Conservation (phyloP, 139 green algal genomes). For the Micromonas pusilla region DNA sequence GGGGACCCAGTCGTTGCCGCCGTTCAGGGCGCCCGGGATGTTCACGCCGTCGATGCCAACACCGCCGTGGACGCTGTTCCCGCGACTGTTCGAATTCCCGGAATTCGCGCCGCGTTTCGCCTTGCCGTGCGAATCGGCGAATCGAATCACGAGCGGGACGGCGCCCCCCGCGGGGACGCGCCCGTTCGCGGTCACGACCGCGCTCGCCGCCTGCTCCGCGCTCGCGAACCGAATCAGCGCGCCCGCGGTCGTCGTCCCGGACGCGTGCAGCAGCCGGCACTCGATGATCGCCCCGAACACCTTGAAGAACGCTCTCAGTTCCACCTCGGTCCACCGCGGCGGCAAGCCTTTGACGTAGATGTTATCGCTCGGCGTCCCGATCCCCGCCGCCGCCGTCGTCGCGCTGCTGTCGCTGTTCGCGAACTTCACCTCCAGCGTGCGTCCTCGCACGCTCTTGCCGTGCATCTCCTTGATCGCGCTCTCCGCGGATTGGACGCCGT, state of each 20-base stretch:
- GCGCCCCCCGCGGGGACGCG: neutral
- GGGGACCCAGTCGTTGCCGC: neutral
- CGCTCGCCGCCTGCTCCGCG: neutral
- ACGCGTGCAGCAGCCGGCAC: conserved; percentile 13
- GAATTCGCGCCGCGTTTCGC: neutral
- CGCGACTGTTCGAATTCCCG: neutral
- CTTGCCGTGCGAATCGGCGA: conserved; percentile 4
- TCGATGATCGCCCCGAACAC: conserved; percentile 13
- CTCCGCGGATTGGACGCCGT: neutral
- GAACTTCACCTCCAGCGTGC: conserved; percentile 25
- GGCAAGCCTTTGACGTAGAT: conserved; percentile 26
- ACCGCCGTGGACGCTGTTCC: neutral
- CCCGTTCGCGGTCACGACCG: neutral
- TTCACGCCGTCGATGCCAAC: neutral
- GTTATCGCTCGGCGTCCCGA: neutral
- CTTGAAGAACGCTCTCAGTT: neutral
- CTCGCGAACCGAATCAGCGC: conserved; percentile 13
- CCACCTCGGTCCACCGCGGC: neutral
- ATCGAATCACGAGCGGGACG: neutral
- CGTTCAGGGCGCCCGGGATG: neutral
- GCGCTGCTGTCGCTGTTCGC: conserved; percentile 14
- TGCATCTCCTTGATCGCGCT: conserved; percentile 2
- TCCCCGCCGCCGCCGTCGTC: neutral
- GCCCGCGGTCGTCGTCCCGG: neutral
- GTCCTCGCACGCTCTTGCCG: neutral